These are phyloP conservation scores for Pseudonitzschia delicatissima DNA, from an alignment of 108 stramenopile species.

Conservation along the genomic window DNA sequence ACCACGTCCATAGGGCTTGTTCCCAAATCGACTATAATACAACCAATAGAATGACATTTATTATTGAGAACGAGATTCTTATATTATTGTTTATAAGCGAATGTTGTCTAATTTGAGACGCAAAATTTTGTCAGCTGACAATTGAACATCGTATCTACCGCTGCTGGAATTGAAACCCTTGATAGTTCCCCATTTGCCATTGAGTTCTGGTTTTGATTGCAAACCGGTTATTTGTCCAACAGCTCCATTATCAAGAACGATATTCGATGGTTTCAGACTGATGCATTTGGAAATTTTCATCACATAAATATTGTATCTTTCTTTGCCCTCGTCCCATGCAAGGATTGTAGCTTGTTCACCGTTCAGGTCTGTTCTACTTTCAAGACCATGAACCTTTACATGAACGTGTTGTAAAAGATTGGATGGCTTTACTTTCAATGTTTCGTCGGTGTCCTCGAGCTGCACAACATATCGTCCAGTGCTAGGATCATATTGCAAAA, in stretches of 20 bases:
- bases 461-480: conserved; percentile 69
- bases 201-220: conserved; percentile 75
- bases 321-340: conserved; percentile 71
- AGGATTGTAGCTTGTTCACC: conserved; percentile 75
- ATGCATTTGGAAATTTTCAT: conserved; percentile 58
- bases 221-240: conserved; percentile 71
- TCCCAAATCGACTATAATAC: background rate
- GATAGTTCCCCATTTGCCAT: conserved; percentile 85
- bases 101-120: conserved; percentile 82
- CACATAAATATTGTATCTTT: conserved; percentile 80
- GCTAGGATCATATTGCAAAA: conserved; percentile 59
- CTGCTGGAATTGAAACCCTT: conserved; percentile 65
- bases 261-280: conserved; percentile 73
- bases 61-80: background rate
- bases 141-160: conserved; percentile 81
- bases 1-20: background rate
- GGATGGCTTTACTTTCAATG: conserved; percentile 72
- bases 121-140: conserved; percentile 70
- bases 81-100: conserved; percentile 46
- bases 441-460: conserved; percentile 81
- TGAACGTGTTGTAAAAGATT: conserved; percentile 86
- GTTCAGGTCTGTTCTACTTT: conserved; percentile 77
- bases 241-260: conserved; percentile 71
- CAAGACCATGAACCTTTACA: conserved; percentile 70
- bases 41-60: background rate